Percentiles rank a stretch among this genome's conserved stretches.
Evolutionary conservation across 1,139 yeast species (phyloP).

Genomic region (Yamadazyma trypodendri): DNA sequence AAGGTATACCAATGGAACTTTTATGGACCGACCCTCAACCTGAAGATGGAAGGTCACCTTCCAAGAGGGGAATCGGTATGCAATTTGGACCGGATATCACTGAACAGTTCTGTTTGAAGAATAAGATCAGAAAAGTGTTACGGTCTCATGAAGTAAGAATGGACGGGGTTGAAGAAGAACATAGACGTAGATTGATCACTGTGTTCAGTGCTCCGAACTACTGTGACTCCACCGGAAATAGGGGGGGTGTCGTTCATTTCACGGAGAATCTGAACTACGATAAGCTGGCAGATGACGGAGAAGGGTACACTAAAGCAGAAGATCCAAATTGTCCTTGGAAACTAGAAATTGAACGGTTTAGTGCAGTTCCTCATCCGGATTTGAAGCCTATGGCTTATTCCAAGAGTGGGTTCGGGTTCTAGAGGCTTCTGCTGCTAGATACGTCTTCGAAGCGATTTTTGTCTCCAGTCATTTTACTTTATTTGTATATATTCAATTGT

Average conservation of each 20-base stretch:
- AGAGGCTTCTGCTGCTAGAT: conserved; percentile 5
- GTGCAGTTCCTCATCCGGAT: conserved; percentile 87
- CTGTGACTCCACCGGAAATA: conserved; percentile 88
- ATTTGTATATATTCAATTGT: not conserved
- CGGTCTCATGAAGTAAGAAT: conserved; percentile 95
- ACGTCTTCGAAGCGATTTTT: no score
- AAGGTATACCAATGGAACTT: conserved; percentile 93
- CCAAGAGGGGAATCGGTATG: conserved; percentile 92
- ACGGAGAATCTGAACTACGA: conserved; percentile 36
- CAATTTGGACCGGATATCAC: conserved; percentile 98
- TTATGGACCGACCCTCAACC: conserved; percentile 97
- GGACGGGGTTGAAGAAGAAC: conserved; percentile 88
- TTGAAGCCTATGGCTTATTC: conserved; percentile 96
- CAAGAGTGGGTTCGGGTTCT: conserved; percentile 54
- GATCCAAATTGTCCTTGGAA: conserved; percentile 48
- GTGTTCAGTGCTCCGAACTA: conserved; percentile 97
- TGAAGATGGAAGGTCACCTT: conserved; percentile 74
- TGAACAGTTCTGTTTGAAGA: conserved; percentile 66
- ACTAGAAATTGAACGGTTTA: conserved; percentile 58
- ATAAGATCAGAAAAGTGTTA: conserved; percentile 74
- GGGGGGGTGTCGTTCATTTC: conserved; percentile 82
- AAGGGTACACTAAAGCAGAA: conserved; percentile 51
- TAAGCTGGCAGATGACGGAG: conserved; percentile 37
- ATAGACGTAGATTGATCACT: conserved; percentile 79
- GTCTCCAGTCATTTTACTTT: no score